Evolutionary conservation across 2,329 filamentous ascomycete species (phyloP).

Genomic region (Xylariaceae sp.): DNA sequence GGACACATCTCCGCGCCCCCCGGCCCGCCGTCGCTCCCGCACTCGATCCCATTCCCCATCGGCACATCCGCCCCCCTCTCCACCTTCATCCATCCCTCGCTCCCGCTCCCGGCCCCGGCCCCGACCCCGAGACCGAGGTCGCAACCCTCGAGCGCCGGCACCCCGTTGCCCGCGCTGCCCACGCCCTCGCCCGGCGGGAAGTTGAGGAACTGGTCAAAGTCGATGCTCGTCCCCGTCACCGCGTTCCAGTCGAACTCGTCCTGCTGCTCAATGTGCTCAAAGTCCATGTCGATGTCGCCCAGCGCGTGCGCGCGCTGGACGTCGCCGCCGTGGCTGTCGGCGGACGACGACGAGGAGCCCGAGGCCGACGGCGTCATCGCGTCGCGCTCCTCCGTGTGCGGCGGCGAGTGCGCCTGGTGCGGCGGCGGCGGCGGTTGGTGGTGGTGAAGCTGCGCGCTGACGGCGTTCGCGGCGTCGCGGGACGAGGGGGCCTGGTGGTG

Average conservation of each 20-base stretch:
- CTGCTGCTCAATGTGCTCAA: constrained; percentile 31
- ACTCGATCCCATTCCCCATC: no score
- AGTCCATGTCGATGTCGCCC: constrained; percentile 43
- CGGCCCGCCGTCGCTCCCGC: no score
- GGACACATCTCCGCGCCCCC: no score
- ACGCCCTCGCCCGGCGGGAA: constrained; percentile 47
- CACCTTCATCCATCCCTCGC: no score
- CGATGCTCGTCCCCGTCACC: constrained; percentile 48
- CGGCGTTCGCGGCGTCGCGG: background rate
- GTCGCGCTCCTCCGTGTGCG: constrained; percentile 8
- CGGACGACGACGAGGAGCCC: constrained; percentile 13
- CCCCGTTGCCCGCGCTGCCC: background rate
- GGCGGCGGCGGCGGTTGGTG: constrained; percentile 1
- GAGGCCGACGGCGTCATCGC: constrained; percentile 16
- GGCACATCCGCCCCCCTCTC: no score
- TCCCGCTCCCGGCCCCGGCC: no score
- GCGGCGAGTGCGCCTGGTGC: constrained; percentile 5
- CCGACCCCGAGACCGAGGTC: no score
- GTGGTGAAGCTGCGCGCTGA: constrained; percentile 3
- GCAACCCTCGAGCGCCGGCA: background rate
- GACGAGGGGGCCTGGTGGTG: background rate
- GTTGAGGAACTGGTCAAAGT: constrained; percentile 57
- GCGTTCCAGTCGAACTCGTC: constrained; percentile 53
- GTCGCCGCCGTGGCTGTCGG: constrained; percentile 27
- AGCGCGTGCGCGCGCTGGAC: constrained; percentile 26